phyloP scores from a whole-genome alignment of 2,329 filamentous ascomycete genomes.

The Colletotrichum agaves region DNA sequence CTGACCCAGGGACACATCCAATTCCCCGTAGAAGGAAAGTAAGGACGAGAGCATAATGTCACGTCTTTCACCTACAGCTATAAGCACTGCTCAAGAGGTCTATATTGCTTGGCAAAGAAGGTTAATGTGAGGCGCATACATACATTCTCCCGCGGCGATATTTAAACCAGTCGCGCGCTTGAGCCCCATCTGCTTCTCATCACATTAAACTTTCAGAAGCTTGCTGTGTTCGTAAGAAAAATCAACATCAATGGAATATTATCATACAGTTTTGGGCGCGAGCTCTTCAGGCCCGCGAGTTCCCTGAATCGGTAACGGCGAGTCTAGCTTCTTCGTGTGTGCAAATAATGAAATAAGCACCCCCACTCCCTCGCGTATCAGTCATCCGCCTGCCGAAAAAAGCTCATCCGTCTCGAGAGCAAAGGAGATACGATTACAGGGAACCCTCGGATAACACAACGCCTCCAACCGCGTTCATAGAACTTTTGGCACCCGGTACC shows the following conservation, averaged over 20 bases:
- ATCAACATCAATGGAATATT: slow-evolving; percentile 32
- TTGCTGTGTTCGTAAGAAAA: not conserved
- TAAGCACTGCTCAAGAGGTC: too few species aligned
- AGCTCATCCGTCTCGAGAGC: slow-evolving; percentile 35
- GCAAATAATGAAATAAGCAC: slow-evolving; percentile 31
- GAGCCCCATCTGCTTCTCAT: too few species aligned
- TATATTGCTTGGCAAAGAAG: too few species aligned
- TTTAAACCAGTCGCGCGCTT: not conserved
- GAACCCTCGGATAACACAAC: slow-evolving; percentile 33
- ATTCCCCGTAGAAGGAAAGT: too few species aligned
- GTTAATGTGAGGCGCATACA: too few species aligned
- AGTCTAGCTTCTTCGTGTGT: slow-evolving; percentile 28
- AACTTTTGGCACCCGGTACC: slow-evolving; percentile 12
- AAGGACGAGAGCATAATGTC: too few species aligned
- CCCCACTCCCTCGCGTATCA: slow-evolving; percentile 28
- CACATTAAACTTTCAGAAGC: too few species aligned
- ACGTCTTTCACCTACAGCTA: too few species aligned
- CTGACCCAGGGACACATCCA: too few species aligned
- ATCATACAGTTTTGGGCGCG: slow-evolving; percentile 35
- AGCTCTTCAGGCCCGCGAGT: slow-evolving; percentile 23
- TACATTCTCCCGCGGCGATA: too few species aligned
- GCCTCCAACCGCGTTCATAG: slow-evolving; percentile 37
- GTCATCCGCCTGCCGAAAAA: slow-evolving; percentile 27
- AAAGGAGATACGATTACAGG: slow-evolving; percentile 40
- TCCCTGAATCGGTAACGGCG: slow-evolving; percentile 32